Percentiles rank a stretch among this genome's conserved stretches.
These are phyloP conservation scores for Xylariaceae sp. DNA, from an alignment of 2,329 filamentous ascomycete species.

Conservation along the genomic window DNA sequence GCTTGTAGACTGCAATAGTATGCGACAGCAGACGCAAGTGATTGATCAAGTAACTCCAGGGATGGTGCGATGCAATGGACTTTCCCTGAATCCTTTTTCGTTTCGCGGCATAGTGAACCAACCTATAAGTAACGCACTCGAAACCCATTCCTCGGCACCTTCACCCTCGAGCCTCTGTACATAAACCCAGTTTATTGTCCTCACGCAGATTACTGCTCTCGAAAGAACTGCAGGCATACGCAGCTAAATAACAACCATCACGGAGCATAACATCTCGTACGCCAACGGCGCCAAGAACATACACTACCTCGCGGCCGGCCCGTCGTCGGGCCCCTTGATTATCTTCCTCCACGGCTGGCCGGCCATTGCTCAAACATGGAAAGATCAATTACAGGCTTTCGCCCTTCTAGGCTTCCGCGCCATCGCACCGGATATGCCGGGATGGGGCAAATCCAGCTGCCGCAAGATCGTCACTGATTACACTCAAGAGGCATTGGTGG, in stretches of 20 bases:
- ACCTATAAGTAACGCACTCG: no score
- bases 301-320: conserved; percentile 31
- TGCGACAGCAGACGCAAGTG: no score
- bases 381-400: conserved; percentile 29
- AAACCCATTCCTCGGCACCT: no score
- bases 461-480: conserved; percentile 30
- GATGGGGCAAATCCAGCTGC: conserved; percentile 37
- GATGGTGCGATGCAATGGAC: no score
- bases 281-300: conserved; percentile 26
- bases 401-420: conserved; percentile 32
- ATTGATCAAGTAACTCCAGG: no score
- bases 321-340: conserved; percentile 26
- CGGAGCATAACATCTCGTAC: conserved; percentile 20
- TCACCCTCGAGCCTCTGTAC: no score
- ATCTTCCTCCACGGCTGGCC: conserved; percentile 39
- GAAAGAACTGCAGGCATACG: no score
- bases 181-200: no score
- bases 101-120: no score
- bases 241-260: conserved; percentile 5
- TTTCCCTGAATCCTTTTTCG: no score
- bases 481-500: conserved; percentile 30
- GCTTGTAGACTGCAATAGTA: no score
- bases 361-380: conserved; percentile 34
- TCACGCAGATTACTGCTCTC: no score
- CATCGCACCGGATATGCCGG: conserved; percentile 34